phyloP scores from a whole-genome alignment of 768 basidiomycete genomes.

The Tremella yokohamensis region DNA sequence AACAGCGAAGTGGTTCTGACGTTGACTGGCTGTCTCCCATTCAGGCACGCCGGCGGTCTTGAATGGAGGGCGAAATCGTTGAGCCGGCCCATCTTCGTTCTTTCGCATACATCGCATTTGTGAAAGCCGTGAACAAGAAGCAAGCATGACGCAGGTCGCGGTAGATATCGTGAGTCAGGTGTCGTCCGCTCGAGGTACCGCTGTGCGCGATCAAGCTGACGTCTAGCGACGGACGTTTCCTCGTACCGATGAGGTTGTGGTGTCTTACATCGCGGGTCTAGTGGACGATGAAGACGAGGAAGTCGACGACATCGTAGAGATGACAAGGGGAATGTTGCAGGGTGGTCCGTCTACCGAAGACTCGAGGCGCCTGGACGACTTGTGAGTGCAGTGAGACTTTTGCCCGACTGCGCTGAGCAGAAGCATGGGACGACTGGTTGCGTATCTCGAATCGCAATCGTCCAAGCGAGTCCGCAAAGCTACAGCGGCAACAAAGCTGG shows the following conservation, averaged over 20 bases:
- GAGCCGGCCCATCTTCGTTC: too few relatives aligned
- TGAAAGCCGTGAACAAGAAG: too few relatives aligned
- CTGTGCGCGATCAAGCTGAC: neutral
- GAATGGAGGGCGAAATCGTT: too few relatives aligned
- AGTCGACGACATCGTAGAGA: conserved; percentile 50
- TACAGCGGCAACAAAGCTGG: conserved; percentile 38
- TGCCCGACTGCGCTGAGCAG: neutral
- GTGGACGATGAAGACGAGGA: conserved; percentile 53
- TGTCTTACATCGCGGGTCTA: conserved; percentile 51
- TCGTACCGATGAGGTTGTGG: conserved; percentile 51
- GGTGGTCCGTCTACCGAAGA: conserved; percentile 30
- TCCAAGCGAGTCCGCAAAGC: conserved; percentile 36
- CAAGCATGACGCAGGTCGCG: conserved; percentile 40
- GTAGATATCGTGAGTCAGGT: conserved; percentile 38
- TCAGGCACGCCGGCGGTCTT: too few relatives aligned
- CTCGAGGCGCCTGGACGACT: conserved; percentile 38
- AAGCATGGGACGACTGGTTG: conserved; percentile 46
- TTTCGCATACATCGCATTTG: too few relatives aligned
- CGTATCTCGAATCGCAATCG: conserved; percentile 47
- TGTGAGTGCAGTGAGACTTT: conserved; percentile 38
- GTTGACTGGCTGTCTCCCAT: too few relatives aligned
- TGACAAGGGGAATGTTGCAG: conserved; percentile 50
- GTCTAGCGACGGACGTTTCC: conserved; percentile 44
- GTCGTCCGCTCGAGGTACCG: neutral
- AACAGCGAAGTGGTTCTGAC: too few relatives aligned